Evolutionary conservation across 1,284 basidiomycete species (phyloP).

Genomic region (Inonotus obliquus): DNA sequence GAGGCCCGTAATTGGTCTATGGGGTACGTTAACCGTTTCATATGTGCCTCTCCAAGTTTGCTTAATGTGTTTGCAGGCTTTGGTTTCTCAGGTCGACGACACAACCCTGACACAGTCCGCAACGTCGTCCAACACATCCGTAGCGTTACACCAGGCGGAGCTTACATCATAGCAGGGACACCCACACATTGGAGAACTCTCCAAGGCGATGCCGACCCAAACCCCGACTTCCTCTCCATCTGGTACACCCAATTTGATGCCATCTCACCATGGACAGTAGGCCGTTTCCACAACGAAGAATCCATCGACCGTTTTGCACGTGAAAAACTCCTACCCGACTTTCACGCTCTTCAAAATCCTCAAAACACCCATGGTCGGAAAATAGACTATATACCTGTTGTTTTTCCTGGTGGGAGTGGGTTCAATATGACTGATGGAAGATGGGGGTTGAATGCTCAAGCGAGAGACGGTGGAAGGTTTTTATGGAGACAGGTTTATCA

Average conservation of each 20-base stretch:
- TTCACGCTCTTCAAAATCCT: slow-evolving; percentile 47
- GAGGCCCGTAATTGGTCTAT: slow-evolving; percentile 61
- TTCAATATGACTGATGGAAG: slow-evolving; percentile 62
- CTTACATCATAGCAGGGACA: slow-evolving; percentile 63
- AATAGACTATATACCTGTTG: slow-evolving; percentile 70
- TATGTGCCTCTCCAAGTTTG: not conserved
- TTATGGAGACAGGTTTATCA: slow-evolving; percentile 72
- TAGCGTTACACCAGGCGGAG: slow-evolving; percentile 59
- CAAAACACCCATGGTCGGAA: slow-evolving; percentile 37
- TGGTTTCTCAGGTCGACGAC: slow-evolving; percentile 57
- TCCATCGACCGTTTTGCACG: slow-evolving; percentile 57
- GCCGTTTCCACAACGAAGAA: slow-evolving; percentile 51
- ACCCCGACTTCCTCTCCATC: slow-evolving; percentile 56
- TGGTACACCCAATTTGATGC: slow-evolving; percentile 73
- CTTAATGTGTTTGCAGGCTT: slow-evolving; percentile 40
- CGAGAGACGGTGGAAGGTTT: slow-evolving; percentile 63
- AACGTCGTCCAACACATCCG: slow-evolving; percentile 52
- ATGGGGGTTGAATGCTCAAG: slow-evolving; percentile 63
- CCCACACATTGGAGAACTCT: slow-evolving; percentile 69
- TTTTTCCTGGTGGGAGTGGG: slow-evolving; percentile 70
- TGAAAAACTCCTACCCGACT: slow-evolving; percentile 55
- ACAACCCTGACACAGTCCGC: slow-evolving; percentile 55
- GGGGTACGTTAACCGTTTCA: slow-evolving; percentile 42
- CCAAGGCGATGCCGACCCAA: slow-evolving; percentile 57
- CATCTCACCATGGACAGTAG: slow-evolving; percentile 73